Evolutionary conservation across 1,139 yeast species (phyloP).

Genomic region (Pichia sp.): DNA sequence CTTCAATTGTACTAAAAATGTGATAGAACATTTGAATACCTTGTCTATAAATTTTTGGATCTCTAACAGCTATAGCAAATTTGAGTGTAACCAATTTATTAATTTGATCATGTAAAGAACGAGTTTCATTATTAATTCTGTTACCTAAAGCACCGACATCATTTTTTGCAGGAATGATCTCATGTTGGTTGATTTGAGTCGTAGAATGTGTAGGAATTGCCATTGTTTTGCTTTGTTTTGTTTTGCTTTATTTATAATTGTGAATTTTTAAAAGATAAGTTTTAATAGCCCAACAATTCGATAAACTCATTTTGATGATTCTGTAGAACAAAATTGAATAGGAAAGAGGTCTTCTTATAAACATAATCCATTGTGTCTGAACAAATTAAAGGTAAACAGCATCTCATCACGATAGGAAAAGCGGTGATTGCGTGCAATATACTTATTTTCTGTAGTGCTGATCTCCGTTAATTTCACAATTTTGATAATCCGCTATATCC

Average conservation of each 20-base stretch:
- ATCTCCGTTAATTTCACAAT: constrained; percentile 11
- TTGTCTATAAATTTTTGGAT: constrained; percentile 71
- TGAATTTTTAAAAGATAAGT: too few species aligned
- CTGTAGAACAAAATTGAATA: too few species aligned
- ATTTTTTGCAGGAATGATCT: constrained; percentile 62
- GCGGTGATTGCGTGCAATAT: not conserved
- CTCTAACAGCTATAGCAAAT: constrained; percentile 70
- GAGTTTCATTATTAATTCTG: constrained; percentile 67
- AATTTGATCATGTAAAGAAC: constrained; percentile 59
- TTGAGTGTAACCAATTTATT: constrained; percentile 65
- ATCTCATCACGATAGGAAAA: too few species aligned
- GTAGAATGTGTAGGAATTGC: constrained; percentile 12
- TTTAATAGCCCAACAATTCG: too few species aligned
- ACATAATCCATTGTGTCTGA: too few species aligned
- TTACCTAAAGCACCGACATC: constrained; percentile 80
- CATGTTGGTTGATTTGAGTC: constrained; percentile 36
- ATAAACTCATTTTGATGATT: too few species aligned
- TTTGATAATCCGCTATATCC: too few species aligned
- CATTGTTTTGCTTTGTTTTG: constrained; percentile 3
- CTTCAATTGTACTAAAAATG: constrained; percentile 65
- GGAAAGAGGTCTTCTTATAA: too few species aligned
- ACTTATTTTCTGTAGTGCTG: constrained; percentile 13
- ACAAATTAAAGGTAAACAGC: not conserved
- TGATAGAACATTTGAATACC: constrained; percentile 76
- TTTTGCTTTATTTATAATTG: too few species aligned